These are phyloP conservation scores for Schwanniomyces etchellsii DNA, from an alignment of 1,139 yeast genomes.

Conservation along the genomic window DNA sequence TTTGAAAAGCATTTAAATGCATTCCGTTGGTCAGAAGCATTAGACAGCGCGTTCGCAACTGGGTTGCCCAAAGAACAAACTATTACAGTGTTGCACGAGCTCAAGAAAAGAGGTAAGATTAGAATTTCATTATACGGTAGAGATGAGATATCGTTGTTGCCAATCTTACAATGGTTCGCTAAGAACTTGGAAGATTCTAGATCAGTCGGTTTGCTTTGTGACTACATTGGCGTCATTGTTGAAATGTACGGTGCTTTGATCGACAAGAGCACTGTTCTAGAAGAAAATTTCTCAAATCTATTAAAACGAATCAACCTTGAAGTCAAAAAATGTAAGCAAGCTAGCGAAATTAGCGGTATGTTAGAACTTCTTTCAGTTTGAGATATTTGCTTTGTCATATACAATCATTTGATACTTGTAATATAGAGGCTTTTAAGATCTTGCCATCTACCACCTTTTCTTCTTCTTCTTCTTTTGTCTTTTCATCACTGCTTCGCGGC, in stretches of 20 bases:
- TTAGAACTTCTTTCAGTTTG: slow-evolving; percentile 64
- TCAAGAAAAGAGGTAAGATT: slow-evolving; percentile 83
- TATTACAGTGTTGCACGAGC: slow-evolving; percentile 74
- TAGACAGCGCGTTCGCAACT: slow-evolving; percentile 75
- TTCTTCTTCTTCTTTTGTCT: slow-evolving; percentile 8
- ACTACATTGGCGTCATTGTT: slow-evolving; percentile 75
- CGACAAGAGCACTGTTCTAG: slow-evolving; percentile 74
- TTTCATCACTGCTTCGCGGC: slow-evolving; percentile 18
- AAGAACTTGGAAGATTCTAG: slow-evolving; percentile 76
- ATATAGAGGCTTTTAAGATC: slow-evolving; percentile 2
- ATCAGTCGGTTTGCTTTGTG: slow-evolving; percentile 69
- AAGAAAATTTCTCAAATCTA: slow-evolving; percentile 60
- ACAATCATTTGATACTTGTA: slow-evolving; percentile 3
- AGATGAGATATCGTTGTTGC: slow-evolving; percentile 82
- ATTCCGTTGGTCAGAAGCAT: slow-evolving; percentile 89
- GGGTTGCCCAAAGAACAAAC: slow-evolving; percentile 79
- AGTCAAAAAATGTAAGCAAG: slow-evolving; percentile 76
- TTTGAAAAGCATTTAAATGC: slow-evolving; percentile 82
- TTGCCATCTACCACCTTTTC: slow-evolving; percentile 5
- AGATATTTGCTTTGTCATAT: slow-evolving; percentile 5
- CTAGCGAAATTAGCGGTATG: slow-evolving; percentile 91
- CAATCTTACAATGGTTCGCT: slow-evolving; percentile 77
- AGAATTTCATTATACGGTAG: slow-evolving; percentile 72
- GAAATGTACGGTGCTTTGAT: slow-evolving; percentile 73
- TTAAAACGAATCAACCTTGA: slow-evolving; percentile 60